Evolutionary conservation across 2,329 filamentous ascomycete species (phyloP).

Genomic region (Aschersonia sp.): DNA sequence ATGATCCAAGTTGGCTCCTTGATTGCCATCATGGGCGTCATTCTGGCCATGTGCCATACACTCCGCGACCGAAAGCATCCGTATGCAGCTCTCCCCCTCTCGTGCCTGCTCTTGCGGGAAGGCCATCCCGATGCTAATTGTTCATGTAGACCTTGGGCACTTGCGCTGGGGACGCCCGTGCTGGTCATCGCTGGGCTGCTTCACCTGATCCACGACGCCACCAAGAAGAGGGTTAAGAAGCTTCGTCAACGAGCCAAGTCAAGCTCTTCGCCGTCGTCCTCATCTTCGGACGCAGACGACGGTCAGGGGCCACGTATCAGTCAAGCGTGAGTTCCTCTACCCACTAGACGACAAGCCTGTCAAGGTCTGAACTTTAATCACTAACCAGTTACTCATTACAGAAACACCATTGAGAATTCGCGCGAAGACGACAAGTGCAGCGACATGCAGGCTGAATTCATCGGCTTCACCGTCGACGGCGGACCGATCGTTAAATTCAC

Average conservation of each 20-base stretch:
- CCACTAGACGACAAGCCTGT: not conserved
- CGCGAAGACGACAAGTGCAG: slow-evolving; percentile 18
- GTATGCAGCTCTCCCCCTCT: slow-evolving; percentile 16
- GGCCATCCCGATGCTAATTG: not conserved
- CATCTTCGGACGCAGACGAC: slow-evolving; percentile 11
- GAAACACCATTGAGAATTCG: slow-evolving; percentile 22
- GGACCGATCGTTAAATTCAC: slow-evolving; percentile 30
- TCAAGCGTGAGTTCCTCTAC: slow-evolving; percentile 22
- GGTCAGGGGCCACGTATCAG: slow-evolving; percentile 22
- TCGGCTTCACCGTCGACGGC: slow-evolving; percentile 30
- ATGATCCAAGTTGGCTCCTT: slow-evolving; percentile 43
- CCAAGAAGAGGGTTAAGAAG: slow-evolving; percentile 20
- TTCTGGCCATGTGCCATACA: slow-evolving; percentile 35
- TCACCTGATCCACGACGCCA: slow-evolving; percentile 29
- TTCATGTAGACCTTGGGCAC: slow-evolving; percentile 33
- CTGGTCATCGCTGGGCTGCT: slow-evolving; percentile 41
- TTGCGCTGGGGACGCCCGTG: slow-evolving; percentile 45
- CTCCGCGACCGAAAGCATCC: slow-evolving; percentile 35
- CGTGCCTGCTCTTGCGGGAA: too few relatives aligned
- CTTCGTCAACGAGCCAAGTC: slow-evolving; percentile 11
- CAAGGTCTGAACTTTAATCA: not conserved
- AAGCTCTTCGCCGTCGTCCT: too few relatives aligned
- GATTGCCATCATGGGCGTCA: slow-evolving; percentile 43
- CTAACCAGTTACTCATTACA: too few relatives aligned
- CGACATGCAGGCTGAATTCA: slow-evolving; percentile 19